phyloP scores from a whole-genome alignment of 441 rosid species.

The Adansonia rubrostipa region DNA sequence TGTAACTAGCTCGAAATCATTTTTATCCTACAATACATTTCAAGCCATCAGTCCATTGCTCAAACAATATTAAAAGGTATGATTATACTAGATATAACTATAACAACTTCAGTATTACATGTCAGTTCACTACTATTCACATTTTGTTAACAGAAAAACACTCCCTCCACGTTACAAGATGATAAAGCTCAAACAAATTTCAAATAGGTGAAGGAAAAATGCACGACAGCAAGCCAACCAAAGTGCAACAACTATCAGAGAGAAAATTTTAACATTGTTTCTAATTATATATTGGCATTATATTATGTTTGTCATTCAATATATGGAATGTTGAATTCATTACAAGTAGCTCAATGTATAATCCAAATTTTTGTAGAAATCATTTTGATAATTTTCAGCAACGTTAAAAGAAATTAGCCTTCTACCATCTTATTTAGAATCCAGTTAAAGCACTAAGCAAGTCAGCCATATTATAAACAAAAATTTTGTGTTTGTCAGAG shows the following conservation, averaged over 20 bases:
- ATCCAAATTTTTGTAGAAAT: neutral
- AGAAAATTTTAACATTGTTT: neutral
- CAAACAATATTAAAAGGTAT: neutral
- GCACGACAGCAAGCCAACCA: neutral
- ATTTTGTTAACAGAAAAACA: neutral
- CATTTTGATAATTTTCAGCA: neutral
- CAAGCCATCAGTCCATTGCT: constrained; percentile 20
- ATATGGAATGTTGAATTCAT: neutral
- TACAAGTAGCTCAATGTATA: neutral
- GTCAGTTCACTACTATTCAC: neutral
- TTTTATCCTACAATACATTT: constrained; percentile 66
- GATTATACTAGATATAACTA: constrained; percentile 6
- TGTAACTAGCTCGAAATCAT: constrained; percentile 83
- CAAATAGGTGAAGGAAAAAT: neutral
- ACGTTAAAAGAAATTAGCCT: neutral
- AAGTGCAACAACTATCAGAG: neutral
- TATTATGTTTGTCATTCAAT: neutral
- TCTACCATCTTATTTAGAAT: constrained; percentile 7
- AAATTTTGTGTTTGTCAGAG: neutral
- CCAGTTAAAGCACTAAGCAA: constrained; percentile 4
- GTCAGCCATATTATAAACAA: neutral
- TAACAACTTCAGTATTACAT: neutral
- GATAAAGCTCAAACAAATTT: constrained; percentile 4
- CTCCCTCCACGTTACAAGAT: constrained; percentile 12
- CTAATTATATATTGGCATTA: neutral